Evolutionary conservation across 2,329 filamentous ascomycete species (phyloP), one percentile per base, ranked within the genome.

Genomic region (Neoscytalidium dimidiatum): DNA sequence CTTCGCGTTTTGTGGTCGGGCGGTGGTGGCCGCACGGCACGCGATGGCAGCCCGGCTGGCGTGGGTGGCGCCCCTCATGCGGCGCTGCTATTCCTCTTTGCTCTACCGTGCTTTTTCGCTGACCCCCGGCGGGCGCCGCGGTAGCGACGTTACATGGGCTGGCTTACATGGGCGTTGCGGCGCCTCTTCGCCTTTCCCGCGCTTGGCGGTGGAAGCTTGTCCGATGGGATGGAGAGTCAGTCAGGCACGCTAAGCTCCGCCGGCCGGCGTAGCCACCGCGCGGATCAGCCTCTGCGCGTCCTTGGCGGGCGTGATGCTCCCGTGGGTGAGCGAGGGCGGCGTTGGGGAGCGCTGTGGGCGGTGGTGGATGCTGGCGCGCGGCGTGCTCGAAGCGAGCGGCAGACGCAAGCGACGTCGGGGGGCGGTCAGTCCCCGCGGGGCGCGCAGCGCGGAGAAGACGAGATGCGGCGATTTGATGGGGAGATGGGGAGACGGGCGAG

Each of bases 151-250:
- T 60, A 60, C 56, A 60, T n/a, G n/a, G n/a, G n/a, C n/a, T n/a
- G n/a, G n/a, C n/a, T 60, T 60, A 60, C 56, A 60, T 60, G 56
- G 11, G 17, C 38, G 53, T 33, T 17, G 53, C 53, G 53, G 53
- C 56, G 56, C 56, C 56, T 46, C 35, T 58, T 43, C 35, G 53
- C 53, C 53, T n/a, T 7, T 46, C 56, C 38, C 56, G 56, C 41
- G n/a, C 56, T 60, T 60, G 56, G 56, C 56, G 56, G 28, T 48
- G 56, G 56, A 48, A 60, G 56, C 56, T 60, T 60, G 56, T 46
- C 38, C 35, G 56, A 33, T 29, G 51, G 51, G 17, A 19, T n/a
- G 5, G 4, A 58, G 53, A 58, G 53, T 58, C 53, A 58, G 53
- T 31, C 26, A 35, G 53, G n/a, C 28, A 31, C 51, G 53, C 53